Conservation (phyloP, 371 early-diverging fungal species). For the Mucor irregularis region DNA sequence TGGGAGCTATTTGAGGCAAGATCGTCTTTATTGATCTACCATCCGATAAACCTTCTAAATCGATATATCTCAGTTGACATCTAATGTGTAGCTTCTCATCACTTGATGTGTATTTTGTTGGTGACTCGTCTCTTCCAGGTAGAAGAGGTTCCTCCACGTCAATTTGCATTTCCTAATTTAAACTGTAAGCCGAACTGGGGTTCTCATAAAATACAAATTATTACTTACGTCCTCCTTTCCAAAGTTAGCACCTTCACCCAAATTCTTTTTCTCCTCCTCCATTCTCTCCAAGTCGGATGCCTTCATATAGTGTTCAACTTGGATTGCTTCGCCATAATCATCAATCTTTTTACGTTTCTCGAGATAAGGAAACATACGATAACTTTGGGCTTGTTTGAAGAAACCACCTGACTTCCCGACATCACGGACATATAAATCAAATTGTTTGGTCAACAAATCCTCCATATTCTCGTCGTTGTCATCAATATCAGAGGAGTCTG, state of each 20-base stretch:
- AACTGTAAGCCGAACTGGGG: background rate
- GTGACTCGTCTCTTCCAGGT: constrained; percentile 54
- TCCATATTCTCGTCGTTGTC: constrained; percentile 65
- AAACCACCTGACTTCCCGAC: constrained; percentile 68
- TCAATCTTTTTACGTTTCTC: constrained; percentile 84
- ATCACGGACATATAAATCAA: constrained; percentile 84
- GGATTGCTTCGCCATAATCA: constrained; percentile 95
- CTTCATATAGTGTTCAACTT: constrained; percentile 69
- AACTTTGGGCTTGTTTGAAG: constrained; percentile 80
- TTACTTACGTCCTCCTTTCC: constrained; percentile 42
- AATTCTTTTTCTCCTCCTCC: constrained; percentile 33
- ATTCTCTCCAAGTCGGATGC: constrained; percentile 49
- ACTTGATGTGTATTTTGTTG: constrained; percentile 74
- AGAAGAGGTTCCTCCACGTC: constrained; percentile 49
- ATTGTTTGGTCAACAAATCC: constrained; percentile 54
- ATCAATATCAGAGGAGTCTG: constrained; percentile 61
- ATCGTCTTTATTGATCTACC: constrained; percentile 86
- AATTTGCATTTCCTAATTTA: constrained; percentile 38
- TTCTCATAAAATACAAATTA: background rate
- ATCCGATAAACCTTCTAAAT: constrained; percentile 91
- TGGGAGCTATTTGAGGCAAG: constrained; percentile 79
- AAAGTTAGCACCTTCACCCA: constrained; percentile 53
- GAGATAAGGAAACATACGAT: constrained; percentile 87
- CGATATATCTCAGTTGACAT: constrained; percentile 81
- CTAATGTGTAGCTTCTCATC: constrained; percentile 59